A percentile compares a stretch with the other conserved stretches of the same genome.
Evolutionary conservation across 345 rosid species (phyloP).

Genomic region (Aethionema arabicum): DNA sequence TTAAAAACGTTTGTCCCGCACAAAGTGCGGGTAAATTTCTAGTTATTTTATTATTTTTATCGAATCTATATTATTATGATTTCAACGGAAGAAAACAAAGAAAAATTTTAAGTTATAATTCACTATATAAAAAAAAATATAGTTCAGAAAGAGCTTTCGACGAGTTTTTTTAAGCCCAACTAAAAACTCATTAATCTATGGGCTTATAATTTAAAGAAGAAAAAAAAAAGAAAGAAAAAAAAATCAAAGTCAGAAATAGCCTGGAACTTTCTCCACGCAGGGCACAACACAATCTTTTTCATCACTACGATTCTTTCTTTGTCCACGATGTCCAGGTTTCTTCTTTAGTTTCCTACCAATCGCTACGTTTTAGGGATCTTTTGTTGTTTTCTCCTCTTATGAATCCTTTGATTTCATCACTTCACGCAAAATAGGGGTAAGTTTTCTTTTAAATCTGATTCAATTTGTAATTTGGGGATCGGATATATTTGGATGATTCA

Average conservation of each 20-base stretch:
- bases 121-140: no score
- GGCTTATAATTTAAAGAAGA: conserved; percentile 3
- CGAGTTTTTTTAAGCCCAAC: no score
- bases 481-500: neutral
- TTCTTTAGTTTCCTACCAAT: conserved; percentile 24
- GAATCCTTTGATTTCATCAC: neutral
- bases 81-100: no score
- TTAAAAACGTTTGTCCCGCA: no score
- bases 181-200: neutral
- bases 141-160: no score
- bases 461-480: neutral
- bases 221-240: neutral
- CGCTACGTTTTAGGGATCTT: conserved; percentile 29
- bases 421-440: neutral
- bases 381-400: neutral
- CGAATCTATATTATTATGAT: no score
- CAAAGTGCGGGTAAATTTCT: no score
- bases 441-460: neutral
- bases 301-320: conserved; percentile 16
- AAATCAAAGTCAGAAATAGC: neutral
- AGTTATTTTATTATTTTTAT: no score
- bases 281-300: neutral
- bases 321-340: conserved; percentile 20
- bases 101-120: no score
- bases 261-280: conserved; percentile 9